phyloP scores from a whole-genome alignment of 2,329 filamentous ascomycete genomes.

The Aureobasidium sp. region DNA sequence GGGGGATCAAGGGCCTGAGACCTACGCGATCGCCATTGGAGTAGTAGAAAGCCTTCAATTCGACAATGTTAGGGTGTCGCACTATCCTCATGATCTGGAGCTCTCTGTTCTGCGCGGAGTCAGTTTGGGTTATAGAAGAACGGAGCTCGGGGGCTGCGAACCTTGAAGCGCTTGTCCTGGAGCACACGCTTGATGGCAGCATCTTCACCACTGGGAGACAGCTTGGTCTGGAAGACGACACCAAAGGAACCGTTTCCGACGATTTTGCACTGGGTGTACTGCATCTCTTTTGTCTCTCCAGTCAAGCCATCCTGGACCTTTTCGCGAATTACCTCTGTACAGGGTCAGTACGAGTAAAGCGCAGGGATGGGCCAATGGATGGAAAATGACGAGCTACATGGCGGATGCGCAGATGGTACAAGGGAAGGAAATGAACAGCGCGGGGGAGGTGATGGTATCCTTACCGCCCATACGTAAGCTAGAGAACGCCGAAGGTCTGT shows the following conservation, averaged over 20 bases:
- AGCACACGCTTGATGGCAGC: constrained; percentile 98
- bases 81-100: constrained; percentile 99
- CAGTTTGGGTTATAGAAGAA: not conserved
- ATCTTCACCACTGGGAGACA: constrained; percentile 95
- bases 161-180: constrained; percentile 99
- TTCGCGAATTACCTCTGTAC: constrained; percentile 87
- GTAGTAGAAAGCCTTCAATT: constrained; percentile 99
- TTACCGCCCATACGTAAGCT: constrained; percentile 95
- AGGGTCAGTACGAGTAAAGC: constrained; percentile 28
- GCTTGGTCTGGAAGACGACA: constrained; percentile 97
- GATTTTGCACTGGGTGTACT: constrained; percentile 99
- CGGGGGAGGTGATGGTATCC: constrained; percentile 31
- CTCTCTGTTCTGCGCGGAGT: constrained; percentile 72
- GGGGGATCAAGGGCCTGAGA: not conserved
- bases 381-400: not conserved
- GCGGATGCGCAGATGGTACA: constrained; percentile 6
- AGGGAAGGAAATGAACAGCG: constrained; percentile 15
- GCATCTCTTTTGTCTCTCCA: constrained; percentile 90
- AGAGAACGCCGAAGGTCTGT: constrained; percentile 81
- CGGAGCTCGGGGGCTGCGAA: constrained; percentile 30
- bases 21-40: constrained; percentile 92
- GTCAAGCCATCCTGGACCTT: constrained; percentile 98
- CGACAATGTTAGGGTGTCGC: constrained; percentile 96
- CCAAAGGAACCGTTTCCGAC: constrained; percentile 98
- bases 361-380: constrained; percentile 17